A percentile compares a stretch with the other conserved stretches of the same genome.
These are phyloP conservation scores for Lentinula guzmanii DNA, from an alignment of 768 basidiomycete genomes.

Conservation along the genomic window DNA sequence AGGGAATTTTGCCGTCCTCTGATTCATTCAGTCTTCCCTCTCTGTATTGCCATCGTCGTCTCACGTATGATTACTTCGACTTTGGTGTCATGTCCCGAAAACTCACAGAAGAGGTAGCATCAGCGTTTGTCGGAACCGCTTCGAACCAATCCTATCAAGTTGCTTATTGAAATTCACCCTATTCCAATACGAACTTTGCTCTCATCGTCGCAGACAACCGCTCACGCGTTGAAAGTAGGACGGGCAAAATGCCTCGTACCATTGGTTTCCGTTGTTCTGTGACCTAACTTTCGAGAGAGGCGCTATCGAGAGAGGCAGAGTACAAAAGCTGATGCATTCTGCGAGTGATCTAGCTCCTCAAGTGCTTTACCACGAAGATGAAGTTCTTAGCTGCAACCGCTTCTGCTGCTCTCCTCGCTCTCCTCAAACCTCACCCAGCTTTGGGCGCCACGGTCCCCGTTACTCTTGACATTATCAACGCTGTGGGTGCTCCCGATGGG, in stretches of 20 bases:
- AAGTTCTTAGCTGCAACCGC: slow-evolving; percentile 4
- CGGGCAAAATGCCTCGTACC: slow-evolving; percentile 5
- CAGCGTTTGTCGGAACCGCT: neutral
- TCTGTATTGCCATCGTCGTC: neutral
- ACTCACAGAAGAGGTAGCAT: neutral
- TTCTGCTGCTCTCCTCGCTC: neutral
- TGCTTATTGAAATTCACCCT: neutral
- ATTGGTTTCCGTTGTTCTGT: slow-evolving; percentile 1
- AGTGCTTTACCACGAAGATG: neutral
- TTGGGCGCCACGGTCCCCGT: slow-evolving; percentile 17
- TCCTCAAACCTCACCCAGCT: neutral
- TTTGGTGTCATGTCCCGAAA: neutral
- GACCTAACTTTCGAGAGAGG: neutral
- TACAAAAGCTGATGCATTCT: neutral
- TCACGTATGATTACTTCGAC: neutral
- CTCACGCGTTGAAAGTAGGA: neutral
- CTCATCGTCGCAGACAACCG: neutral
- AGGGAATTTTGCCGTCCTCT: neutral
- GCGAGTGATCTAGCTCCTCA: neutral
- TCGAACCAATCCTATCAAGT: neutral
- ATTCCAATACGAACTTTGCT: neutral
- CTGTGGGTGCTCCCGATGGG: slow-evolving; percentile 37
- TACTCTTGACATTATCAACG: slow-evolving; percentile 27
- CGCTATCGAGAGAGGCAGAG: neutral
- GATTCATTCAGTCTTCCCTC: neutral